Evolutionary conservation across 805 yeast species (phyloP).

Genomic region (Suhomyces sp.): DNA sequence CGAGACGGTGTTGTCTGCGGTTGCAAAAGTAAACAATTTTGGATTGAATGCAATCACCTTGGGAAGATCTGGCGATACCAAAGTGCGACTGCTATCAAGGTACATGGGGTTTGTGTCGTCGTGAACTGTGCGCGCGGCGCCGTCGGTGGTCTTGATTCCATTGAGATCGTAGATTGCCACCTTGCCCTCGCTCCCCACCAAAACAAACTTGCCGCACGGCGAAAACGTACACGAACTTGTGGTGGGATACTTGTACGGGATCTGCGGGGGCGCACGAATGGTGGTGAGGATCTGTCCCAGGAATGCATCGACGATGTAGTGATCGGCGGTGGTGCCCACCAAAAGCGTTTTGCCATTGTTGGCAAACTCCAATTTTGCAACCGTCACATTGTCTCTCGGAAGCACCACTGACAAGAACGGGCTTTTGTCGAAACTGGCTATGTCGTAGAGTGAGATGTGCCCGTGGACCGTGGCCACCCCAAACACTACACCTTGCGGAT

Average conservation of each 20-base stretch:
- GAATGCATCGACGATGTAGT: slow-evolving; percentile 68
- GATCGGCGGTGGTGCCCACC: slow-evolving; percentile 53
- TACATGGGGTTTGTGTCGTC: slow-evolving; percentile 17
- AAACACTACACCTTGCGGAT: slow-evolving; percentile 80
- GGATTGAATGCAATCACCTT: slow-evolving; percentile 60
- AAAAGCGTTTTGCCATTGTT: slow-evolving; percentile 68
- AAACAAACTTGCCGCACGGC: slow-evolving; percentile 39
- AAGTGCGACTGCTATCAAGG: slow-evolving; percentile 21
- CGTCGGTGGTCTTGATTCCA: slow-evolving; percentile 20
- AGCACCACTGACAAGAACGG: slow-evolving; percentile 43
- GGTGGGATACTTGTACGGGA: slow-evolving; percentile 29
- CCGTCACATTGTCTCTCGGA: slow-evolving; percentile 18
- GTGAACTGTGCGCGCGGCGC: slow-evolving; percentile 14
- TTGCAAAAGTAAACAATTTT: slow-evolving; percentile 53
- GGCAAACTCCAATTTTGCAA: slow-evolving; percentile 67
- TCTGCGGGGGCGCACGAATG: slow-evolving; percentile 1
- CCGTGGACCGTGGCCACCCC: slow-evolving; percentile 49
- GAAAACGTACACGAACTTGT: slow-evolving; percentile 35
- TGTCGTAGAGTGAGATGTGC: slow-evolving; percentile 53
- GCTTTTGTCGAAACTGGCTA: slow-evolving; percentile 53
- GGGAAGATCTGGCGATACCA: slow-evolving; percentile 37
- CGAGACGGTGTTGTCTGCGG: slow-evolving; percentile 51
- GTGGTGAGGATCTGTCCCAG: slow-evolving; percentile 48
- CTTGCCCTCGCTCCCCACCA: slow-evolving; percentile 30
- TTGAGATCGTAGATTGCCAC: slow-evolving; percentile 30